phyloP scores from a whole-genome alignment of 1,139 yeast species.

The Yamadazyma epiphylla region DNA sequence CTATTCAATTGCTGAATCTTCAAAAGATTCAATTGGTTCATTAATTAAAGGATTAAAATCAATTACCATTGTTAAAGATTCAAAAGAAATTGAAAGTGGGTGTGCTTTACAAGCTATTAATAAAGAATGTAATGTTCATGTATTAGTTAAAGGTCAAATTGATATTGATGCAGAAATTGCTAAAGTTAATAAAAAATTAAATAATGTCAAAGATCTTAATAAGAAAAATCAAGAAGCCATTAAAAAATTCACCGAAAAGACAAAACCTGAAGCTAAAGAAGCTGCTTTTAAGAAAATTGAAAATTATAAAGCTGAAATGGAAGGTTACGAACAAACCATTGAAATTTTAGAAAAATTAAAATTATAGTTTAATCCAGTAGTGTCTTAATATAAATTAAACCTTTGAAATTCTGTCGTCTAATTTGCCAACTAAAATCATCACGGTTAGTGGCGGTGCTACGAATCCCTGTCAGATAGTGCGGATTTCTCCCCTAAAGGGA shows the following conservation, averaged over 20 bases:
- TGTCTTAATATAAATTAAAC: too few relatives aligned
- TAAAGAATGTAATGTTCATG: conserved; percentile 80
- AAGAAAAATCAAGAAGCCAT: conserved; percentile 39
- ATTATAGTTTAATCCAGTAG: too few relatives aligned
- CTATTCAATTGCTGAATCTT: conserved; percentile 55
- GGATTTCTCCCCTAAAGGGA: too few relatives aligned
- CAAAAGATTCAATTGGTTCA: conserved; percentile 81
- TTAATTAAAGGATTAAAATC: conserved; percentile 86
- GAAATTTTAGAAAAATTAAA: conserved; percentile 70
- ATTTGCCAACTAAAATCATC: conserved; percentile 83
- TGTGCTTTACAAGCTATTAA: conserved; percentile 82
- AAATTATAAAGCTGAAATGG: conserved; percentile 77
- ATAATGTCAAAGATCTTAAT: conserved; percentile 50
- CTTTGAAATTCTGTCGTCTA: too few relatives aligned
- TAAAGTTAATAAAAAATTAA: conserved; percentile 76
- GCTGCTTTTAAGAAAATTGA: conserved; percentile 68
- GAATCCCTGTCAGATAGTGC: too few relatives aligned
- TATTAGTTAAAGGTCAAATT: conserved; percentile 90
- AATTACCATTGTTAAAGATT: conserved; percentile 55
- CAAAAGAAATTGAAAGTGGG: conserved; percentile 71
- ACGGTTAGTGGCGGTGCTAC: conserved; percentile 72
- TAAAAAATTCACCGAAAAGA: conserved; percentile 83
- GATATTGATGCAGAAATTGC: conserved; percentile 87
- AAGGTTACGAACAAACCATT: conserved; percentile 77
- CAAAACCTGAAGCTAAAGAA: conserved; percentile 77